Percentiles rank a stretch among this genome's conserved stretches.
Conservation (phyloP, 2,329 filamentous ascomycete species). For the Neonectria neomacrospora region DNA sequence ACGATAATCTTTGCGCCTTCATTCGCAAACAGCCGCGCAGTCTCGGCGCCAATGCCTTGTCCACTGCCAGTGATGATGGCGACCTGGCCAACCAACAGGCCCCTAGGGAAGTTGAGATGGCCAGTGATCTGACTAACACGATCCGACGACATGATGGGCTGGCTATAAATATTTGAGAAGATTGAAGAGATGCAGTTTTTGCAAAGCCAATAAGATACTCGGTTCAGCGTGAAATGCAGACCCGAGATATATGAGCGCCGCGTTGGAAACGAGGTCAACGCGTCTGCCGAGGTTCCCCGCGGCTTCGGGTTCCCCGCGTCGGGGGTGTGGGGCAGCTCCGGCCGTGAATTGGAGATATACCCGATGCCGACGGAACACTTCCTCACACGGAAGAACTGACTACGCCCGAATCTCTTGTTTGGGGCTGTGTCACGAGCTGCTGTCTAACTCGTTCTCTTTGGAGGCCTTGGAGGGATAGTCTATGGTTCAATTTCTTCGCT, state of each 20-base stretch:
- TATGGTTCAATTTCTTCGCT: too few relatives aligned
- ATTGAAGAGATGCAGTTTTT: neutral
- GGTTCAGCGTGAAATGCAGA: neutral
- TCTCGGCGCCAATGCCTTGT: conserved; percentile 89
- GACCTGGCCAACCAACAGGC: conserved; percentile 80
- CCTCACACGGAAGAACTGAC: neutral
- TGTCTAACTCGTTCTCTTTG: too few relatives aligned
- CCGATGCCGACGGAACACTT: neutral
- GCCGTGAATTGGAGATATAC: neutral
- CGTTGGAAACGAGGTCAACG: conserved; percentile 16
- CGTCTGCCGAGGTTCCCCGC: conserved; percentile 44
- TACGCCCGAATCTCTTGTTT: neutral
- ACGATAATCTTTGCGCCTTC: conserved; percentile 88
- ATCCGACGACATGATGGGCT: conserved; percentile 57
- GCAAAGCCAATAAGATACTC: too few relatives aligned
- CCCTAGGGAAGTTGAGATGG: conserved; percentile 85
- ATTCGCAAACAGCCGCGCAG: conserved; percentile 83
- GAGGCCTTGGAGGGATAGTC: too few relatives aligned
- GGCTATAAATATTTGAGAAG: neutral
- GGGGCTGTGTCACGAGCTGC: too few relatives aligned
- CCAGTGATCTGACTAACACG: conserved; percentile 77
- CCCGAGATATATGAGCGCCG: conserved; percentile 4
- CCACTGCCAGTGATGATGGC: conserved; percentile 90
- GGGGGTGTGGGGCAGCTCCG: conserved; percentile 43
- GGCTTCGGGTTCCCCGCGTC: conserved; percentile 30